Evolutionary conservation across 164 flowering plant species (phyloP).

Genomic region (Piper longum): DNA sequence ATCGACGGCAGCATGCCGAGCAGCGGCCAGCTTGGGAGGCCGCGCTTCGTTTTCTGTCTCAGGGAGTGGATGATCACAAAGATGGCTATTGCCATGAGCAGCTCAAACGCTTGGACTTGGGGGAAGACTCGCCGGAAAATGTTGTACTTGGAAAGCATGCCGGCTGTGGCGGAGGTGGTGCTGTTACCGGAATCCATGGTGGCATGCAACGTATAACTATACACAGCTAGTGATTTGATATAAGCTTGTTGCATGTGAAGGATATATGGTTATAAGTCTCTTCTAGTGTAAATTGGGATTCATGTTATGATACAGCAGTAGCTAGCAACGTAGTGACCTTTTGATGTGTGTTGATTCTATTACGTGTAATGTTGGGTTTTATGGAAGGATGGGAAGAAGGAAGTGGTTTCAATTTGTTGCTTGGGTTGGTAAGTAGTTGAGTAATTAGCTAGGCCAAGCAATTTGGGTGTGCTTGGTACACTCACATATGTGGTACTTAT

Average conservation of each 20-base stretch:
- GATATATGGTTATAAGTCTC: no score
- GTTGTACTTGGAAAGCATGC: background rate
- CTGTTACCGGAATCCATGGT: background rate
- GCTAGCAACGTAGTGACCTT: no score
- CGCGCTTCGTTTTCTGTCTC: slow-evolving; percentile 38
- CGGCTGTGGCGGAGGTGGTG: background rate
- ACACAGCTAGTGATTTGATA: no score
- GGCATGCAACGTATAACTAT: background rate
- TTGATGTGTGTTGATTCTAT: background rate
- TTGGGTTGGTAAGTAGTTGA: background rate
- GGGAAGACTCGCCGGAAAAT: slow-evolving; percentile 1
- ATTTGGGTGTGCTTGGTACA: background rate
- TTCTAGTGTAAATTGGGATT: background rate
- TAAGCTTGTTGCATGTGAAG: no score
- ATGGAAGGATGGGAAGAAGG: background rate
- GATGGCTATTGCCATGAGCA: slow-evolving; percentile 37
- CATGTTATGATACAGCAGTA: no score
- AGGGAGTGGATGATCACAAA: slow-evolving; percentile 46
- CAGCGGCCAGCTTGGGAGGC: slow-evolving; percentile 75
- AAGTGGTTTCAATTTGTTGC: background rate
- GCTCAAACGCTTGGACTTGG: slow-evolving; percentile 43
- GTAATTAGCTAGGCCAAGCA: background rate
- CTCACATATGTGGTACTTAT: no score
- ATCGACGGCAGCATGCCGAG: slow-evolving; percentile 82
- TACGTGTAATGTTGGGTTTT: background rate